Percentiles rank a stretch among this genome's conserved stretches.
phyloP scores from a whole-genome alignment of 2,329 filamentous ascomycete species.

The Lecanicillium sp. region DNA sequence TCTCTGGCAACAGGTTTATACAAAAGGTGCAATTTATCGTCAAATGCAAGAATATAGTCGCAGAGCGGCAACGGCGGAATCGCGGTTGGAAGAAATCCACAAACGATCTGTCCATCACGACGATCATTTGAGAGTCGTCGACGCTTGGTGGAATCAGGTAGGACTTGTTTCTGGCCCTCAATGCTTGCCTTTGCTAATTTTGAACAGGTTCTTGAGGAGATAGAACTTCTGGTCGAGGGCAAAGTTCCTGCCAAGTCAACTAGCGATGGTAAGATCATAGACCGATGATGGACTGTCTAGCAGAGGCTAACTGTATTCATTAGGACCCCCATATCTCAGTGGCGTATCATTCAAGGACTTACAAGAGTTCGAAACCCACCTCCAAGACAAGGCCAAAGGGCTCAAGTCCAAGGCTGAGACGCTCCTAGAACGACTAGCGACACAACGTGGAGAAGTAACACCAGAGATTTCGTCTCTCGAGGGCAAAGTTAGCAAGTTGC shows the following conservation, averaged over 20 bases:
- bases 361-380: slow-evolving; percentile 71
- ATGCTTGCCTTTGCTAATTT: too few relatives aligned
- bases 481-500: slow-evolving; percentile 62
- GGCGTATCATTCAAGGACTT: slow-evolving; percentile 55
- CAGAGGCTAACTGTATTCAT: slow-evolving; percentile 17
- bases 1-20: slow-evolving; percentile 27
- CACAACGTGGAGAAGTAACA: slow-evolving; percentile 44
- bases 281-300: too few relatives aligned
- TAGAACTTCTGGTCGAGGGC: slow-evolving; percentile 50
- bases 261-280: slow-evolving; percentile 29
- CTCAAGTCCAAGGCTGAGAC: slow-evolving; percentile 68
- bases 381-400: slow-evolving; percentile 65
- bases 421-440: slow-evolving; percentile 53
- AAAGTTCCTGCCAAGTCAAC: slow-evolving; percentile 34
- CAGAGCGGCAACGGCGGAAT: slow-evolving; percentile 74
- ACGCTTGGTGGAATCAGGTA: slow-evolving; percentile 93
- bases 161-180: too few relatives aligned
- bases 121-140: slow-evolving; percentile 83
- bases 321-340: slow-evolving; percentile 50
- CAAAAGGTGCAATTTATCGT: slow-evolving; percentile 89
- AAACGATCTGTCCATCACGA: slow-evolving; percentile 78
- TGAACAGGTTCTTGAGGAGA: slow-evolving; percentile 54
- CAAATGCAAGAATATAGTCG: slow-evolving; percentile 98
- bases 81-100: slow-evolving; percentile 70
- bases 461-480: slow-evolving; percentile 69